A percentile compares a stretch with the other conserved stretches of the same genome.
These are phyloP conservation scores for Penicillium palitans DNA, from an alignment of 2,329 filamentous ascomycete genomes.

Conservation along the genomic window DNA sequence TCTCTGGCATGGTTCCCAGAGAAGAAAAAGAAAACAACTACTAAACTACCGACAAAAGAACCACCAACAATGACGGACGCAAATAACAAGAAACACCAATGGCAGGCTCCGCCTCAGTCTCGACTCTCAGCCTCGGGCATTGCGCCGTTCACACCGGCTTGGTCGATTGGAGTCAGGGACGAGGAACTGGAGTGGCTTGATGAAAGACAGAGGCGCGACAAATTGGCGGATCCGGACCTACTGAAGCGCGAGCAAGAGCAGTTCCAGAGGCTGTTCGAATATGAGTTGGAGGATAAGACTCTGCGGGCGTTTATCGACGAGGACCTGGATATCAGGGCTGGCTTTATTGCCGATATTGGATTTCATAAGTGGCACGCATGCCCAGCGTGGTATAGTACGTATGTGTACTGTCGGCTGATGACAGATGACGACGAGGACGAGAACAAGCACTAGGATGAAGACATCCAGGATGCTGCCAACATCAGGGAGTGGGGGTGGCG, in stretches of 20 bases:
- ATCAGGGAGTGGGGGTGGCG: slow-evolving; percentile 1
- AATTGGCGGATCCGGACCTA: not conserved
- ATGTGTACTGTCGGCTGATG: not conserved
- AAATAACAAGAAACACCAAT: no score
- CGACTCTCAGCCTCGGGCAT: not conserved
- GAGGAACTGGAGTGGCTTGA: not conserved
- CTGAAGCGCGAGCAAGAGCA: not conserved
- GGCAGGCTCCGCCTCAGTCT: no score
- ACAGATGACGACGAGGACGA: not conserved
- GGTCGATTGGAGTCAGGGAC: not conserved
- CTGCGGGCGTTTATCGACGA: not conserved
- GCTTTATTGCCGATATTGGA: not conserved
- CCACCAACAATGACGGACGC: no score
- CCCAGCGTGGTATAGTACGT: not conserved
- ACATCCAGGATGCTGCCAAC: not conserved
- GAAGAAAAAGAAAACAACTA: no score
- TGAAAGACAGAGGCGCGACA: not conserved
- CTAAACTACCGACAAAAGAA: no score
- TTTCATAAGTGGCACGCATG: not conserved
- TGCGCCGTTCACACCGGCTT: not conserved
- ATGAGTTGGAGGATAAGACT: not conserved
- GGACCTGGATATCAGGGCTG: not conserved
- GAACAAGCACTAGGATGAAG: not conserved
- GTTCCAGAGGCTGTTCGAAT: no score
- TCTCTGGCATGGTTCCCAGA: no score